Evolutionary conservation across 352 stramenopile genomes (phyloP), one percentile per base, ranked within the genome.

Genomic region (Phytopythium helicoides): DNA sequence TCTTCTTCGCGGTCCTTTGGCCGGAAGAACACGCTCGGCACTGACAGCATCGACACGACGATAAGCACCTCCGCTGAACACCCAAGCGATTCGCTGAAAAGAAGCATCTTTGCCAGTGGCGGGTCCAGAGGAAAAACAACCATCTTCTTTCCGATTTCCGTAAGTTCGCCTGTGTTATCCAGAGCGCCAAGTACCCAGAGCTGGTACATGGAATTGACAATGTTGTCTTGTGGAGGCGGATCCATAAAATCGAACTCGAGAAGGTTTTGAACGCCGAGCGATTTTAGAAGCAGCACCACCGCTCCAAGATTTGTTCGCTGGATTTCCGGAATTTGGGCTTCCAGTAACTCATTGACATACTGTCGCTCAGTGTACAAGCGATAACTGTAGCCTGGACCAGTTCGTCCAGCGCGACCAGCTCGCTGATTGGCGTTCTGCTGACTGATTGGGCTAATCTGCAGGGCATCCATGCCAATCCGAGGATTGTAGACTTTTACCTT

Each of bases 401-500:
- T 98, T 40, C 96, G 78, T 6, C 95, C 96, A 7, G 96, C 96
- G 40, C 97, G 88, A 56, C 97, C 97, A 9, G 84, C 87, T 11
- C 97, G 89, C 71, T 99, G 97, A 56, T 98, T 99, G 2, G 97
- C 96, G 61, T 99, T 99, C 51, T 98, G 96, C 73, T 98, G 92
- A 31, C 87, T 98, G 42, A 99, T 94, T 4, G 96, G 97, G 16
- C 69, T 97, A 14, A 98, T 88, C 49, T 98, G 91, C 18, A 99
- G 71, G 6, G 96, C 88, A 71, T 99, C 96, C 97, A 99, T 99
- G 51, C 97, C 97, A 66, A 99, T 99, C 65, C 97, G 97, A 0
- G 97, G 93, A 77, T 99, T 99, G 80, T 99, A 99, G 15, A 99
- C 97, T 65, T 99, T 99, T 14, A 99, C 88, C 62, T 99, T 99